phyloP scores from a whole-genome alignment of 78 protist genomes.

The Chrysochromulina tobinii region DNA sequence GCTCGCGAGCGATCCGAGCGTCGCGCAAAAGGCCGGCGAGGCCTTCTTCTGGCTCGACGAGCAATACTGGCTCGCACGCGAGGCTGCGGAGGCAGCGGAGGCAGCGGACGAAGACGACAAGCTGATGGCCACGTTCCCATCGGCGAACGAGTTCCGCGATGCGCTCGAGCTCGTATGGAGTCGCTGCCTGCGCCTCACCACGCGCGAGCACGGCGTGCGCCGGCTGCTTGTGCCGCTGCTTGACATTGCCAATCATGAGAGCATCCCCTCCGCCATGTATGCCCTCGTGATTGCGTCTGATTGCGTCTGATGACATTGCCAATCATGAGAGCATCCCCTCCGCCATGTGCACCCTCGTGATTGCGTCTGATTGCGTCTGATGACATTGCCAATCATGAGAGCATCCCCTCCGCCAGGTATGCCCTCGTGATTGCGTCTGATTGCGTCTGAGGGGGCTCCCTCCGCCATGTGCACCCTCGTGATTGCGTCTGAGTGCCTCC shows the following conservation, averaged over 20 bases:
- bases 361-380: background rate
- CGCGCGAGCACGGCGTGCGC: background rate
- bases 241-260: background rate
- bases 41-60: background rate
- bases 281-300: background rate
- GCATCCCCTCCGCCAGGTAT: background rate
- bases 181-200: background rate
- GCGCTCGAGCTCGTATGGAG: conserved; percentile 11
- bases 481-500: background rate
- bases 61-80: background rate
- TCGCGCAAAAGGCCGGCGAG: background rate
- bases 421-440: background rate
- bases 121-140: background rate
- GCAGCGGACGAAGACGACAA: background rate
- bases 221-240: background rate
- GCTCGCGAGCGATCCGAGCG: background rate
- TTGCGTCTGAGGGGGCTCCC: background rate
- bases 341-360: background rate
- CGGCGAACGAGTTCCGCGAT: background rate
- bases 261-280: background rate
- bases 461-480: background rate
- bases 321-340: background rate
- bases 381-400: background rate
- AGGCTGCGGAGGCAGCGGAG: background rate
- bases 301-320: background rate